phyloP scores from a whole-genome alignment of 306 rosid species.

The Pterocarpus macrocarpus region DNA sequence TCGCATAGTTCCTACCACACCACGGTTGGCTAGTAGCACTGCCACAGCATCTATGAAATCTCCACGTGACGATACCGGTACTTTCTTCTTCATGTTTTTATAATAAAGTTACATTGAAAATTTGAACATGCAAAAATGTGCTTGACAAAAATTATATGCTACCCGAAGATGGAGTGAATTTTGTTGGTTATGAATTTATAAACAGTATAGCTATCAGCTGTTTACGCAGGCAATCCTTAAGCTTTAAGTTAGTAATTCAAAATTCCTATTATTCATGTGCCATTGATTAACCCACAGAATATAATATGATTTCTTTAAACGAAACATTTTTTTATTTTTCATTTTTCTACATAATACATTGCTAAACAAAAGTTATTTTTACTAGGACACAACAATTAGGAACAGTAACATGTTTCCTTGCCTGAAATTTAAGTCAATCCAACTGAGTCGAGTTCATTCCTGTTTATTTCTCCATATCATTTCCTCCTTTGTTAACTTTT shows the following conservation, averaged over 20 bases:
- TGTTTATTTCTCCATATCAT: no score
- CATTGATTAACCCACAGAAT: not conserved
- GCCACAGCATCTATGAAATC: slow-evolving; percentile 12
- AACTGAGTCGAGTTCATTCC: no score
- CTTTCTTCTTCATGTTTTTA: slow-evolving; percentile 28
- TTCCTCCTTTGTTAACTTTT: no score
- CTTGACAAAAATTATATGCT: not conserved
- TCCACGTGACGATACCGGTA: slow-evolving; percentile 28
- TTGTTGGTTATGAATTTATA: slow-evolving; percentile 10
- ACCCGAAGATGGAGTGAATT: not conserved
- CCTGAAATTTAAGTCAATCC: no score
- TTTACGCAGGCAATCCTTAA: not conserved
- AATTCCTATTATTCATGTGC: not conserved
- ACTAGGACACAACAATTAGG: not conserved
- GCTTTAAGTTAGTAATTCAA: not conserved
- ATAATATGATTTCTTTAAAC: no score
- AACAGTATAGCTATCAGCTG: not conserved
- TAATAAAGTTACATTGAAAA: not conserved
- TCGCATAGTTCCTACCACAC: slow-evolving; percentile 46
- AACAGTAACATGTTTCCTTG: no score
- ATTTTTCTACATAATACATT: no score
- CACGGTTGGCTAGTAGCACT: slow-evolving; percentile 19
- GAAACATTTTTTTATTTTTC: no score
- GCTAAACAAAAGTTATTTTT: not conserved
- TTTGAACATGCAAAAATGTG: not conserved